phyloP scores from a whole-genome alignment of 1,284 basidiomycete species.

The Tylopilus sp. region DNA sequence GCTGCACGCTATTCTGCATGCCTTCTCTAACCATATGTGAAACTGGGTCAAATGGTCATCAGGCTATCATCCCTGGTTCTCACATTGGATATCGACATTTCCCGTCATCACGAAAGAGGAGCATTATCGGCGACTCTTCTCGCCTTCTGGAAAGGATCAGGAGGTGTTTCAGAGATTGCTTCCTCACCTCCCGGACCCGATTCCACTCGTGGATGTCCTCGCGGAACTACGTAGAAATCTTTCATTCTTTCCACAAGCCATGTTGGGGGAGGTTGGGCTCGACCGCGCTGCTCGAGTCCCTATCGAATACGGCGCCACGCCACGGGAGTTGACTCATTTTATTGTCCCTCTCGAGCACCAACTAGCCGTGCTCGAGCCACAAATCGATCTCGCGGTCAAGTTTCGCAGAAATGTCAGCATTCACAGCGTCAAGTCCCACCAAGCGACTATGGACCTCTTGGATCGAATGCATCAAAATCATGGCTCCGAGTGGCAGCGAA shows the following conservation, averaged over 20 bases:
- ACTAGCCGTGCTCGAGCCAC: constrained; percentile 65
- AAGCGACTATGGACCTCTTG: constrained; percentile 61
- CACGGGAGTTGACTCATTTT: constrained; percentile 61
- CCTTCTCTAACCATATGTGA: constrained; percentile 10
- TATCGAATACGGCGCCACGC: constrained; percentile 42
- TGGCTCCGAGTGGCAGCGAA: constrained; percentile 49
- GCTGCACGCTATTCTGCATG: constrained; percentile 1
- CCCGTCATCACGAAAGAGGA: constrained; percentile 46
- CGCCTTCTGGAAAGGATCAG: constrained; percentile 33
- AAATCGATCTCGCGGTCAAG: constrained; percentile 73
- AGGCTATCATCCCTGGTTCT: constrained; percentile 87
- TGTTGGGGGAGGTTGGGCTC: constrained; percentile 82
- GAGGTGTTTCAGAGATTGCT: constrained; percentile 52
- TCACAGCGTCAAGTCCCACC: constrained; percentile 73
- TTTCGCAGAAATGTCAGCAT: constrained; percentile 68
- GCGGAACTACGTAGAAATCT: constrained; percentile 54
- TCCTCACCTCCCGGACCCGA: constrained; percentile 58
- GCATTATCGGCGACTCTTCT: constrained; percentile 66
- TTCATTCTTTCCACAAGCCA: constrained; percentile 55
- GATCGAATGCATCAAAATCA: constrained; percentile 49
- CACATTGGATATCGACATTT: constrained; percentile 59
- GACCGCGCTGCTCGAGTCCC: constrained; percentile 73
- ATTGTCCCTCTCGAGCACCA: constrained; percentile 73
- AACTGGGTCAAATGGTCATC: constrained; percentile 11
- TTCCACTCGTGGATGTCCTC: constrained; percentile 50